Conservation (phyloP, 257 asterid species). For the Solanum sejunctum region DNA sequence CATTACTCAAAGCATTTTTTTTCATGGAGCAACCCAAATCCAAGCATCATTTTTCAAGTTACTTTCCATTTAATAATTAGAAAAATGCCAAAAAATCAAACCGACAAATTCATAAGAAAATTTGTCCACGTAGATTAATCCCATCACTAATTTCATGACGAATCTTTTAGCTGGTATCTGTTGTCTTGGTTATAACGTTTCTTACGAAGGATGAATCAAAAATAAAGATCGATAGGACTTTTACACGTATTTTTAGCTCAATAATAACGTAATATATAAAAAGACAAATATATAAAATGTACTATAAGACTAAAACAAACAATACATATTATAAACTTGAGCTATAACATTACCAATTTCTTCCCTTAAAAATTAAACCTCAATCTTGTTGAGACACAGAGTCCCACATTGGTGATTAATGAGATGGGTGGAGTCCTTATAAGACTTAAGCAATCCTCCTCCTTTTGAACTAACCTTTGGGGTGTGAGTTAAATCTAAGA, state of each 20-base stretch:
- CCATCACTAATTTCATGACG: background rate
- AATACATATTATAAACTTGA: background rate
- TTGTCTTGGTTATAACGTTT: background rate
- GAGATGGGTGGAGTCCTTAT: too few species aligned
- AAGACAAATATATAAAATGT: background rate
- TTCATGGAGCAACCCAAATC: background rate
- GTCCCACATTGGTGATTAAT: too few species aligned
- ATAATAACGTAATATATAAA: background rate
- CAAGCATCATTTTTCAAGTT: background rate
- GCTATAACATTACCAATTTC: background rate
- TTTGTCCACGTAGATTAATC: background rate
- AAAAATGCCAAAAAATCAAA: background rate
- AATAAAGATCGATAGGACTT: background rate
- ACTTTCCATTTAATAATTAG: background rate
- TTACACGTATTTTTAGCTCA: background rate
- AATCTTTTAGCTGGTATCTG: background rate
- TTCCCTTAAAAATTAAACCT: background rate
- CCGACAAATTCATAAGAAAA: background rate
- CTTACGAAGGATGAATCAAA: background rate
- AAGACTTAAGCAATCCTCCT: too few species aligned
- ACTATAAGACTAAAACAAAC: background rate
- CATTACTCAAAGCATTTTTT: background rate
- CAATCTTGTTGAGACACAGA: background rate
- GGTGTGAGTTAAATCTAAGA: too few species aligned
- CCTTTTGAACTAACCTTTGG: too few species aligned